Evolutionary conservation across 1,139 yeast species (phyloP), one percentile per base, ranked within the genome.

Genomic region (Blastobotrys buckinghamii): DNA sequence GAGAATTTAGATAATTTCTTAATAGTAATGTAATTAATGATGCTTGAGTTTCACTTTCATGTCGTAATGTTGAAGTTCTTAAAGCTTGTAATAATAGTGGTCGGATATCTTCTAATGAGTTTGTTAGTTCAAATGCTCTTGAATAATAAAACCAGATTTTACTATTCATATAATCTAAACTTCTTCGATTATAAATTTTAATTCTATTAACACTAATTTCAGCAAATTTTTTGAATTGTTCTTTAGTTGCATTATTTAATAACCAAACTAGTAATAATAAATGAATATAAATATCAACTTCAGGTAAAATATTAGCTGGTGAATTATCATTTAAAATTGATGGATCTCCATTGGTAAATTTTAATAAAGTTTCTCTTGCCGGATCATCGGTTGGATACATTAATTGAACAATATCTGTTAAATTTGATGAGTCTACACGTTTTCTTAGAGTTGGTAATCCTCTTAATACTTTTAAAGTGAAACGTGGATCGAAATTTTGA

Each of bases 101-200:
- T 61, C 95, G 81, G 48, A 87, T 73, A n/a, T 79, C 69, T 47
- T 75, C 71, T 50, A 81, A 70, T 58, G 82, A 55, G 39, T 72
- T 63, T 10, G 51, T 45, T 53, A 82, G 70, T 69, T 92, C 98
- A 57, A 81, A 80, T 5, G 90, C 79, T 66, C 96, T 79, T 43
- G 84, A 77, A 56, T 88, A 78, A 70, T 88, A 92, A 65, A 90
- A 94, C 97, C 98, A 94, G 54, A 86, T 76, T 66, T 90, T 92
- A 13, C 97, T 94, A 55, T 82, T 83, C 54, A 94, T 77, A 60
- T 85, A 81, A 66, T 94, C 98, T 56, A 92, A 72, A 2, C 95
- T 79, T 58, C 97, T 79, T 56, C 87, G 79, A 67, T 89, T 89
- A 69, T 82, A 84, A 19, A 75, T 66, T 50, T 77, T 75, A 64